A percentile compares a stretch with the other conserved stretches of the same genome.
phyloP scores from a whole-genome alignment of 2,329 filamentous ascomycete genomes.

The Neonectria neomacrospora region DNA sequence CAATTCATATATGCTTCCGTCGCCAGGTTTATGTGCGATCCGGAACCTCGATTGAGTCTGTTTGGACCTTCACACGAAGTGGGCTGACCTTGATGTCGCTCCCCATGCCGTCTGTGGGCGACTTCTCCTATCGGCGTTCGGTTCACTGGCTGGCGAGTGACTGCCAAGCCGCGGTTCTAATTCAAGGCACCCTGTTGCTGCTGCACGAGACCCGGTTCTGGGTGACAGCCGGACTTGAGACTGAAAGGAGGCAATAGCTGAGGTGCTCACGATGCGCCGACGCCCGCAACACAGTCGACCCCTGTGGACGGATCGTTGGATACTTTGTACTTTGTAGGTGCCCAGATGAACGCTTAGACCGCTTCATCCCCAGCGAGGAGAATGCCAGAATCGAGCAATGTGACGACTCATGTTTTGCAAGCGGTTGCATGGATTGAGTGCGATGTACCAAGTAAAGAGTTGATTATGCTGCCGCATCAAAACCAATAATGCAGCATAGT shows the following conservation, averaged over 20 bases:
- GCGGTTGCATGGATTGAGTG: neutral
- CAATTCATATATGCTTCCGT: slow-evolving; percentile 24
- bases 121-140: neutral
- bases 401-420: neutral
- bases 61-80: neutral
- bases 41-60: neutral
- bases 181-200: neutral
- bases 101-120: neutral
- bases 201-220: neutral
- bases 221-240: neutral
- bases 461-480: neutral
- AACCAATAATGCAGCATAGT: neutral
- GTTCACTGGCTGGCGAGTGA: neutral
- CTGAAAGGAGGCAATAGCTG: neutral
- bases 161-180: neutral
- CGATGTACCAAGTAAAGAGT: neutral
- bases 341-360: neutral
- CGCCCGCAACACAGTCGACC: neutral
- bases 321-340: too few relatives aligned
- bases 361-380: neutral
- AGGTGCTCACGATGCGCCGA: neutral
- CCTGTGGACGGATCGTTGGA: too few relatives aligned
- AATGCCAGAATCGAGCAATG: neutral
- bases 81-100: neutral
- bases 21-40: slow-evolving; percentile 2